These are phyloP conservation scores for Didymellaceae sp. DNA, from an alignment of 2,329 filamentous ascomycete species.

Conservation along the genomic window DNA sequence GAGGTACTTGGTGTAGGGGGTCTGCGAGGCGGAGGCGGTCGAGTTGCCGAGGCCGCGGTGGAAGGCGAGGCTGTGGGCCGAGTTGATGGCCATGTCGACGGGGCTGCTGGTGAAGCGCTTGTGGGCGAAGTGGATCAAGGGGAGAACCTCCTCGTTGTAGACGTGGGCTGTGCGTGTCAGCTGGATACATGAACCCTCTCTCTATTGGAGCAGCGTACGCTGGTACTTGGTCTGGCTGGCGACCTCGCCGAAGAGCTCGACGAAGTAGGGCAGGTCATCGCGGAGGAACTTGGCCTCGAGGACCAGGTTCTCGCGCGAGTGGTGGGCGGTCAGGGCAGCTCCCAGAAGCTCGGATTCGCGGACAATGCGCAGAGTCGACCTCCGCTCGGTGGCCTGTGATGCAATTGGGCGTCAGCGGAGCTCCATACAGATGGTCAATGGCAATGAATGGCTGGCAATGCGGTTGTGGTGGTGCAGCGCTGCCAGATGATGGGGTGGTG, in stretches of 20 bases:
- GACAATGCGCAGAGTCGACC: conserved; percentile 89
- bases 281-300: conserved; percentile 94
- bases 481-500: conserved; percentile 23
- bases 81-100: conserved; percentile 78
- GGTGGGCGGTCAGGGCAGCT: conserved; percentile 83
- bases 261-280: conserved; percentile 95
- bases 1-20: conserved; percentile 80
- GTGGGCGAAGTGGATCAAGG: conserved; percentile 78
- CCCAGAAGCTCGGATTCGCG: conserved; percentile 96
- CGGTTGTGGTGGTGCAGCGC: background rate
- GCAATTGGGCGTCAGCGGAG: conserved; percentile 17
- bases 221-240: conserved; percentile 86
- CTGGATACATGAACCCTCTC: background rate
- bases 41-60: conserved; percentile 88
- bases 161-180: conserved; percentile 71
- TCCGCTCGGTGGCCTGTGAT: conserved; percentile 77
- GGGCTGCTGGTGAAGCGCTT: conserved; percentile 69
- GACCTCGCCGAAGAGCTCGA: conserved; percentile 93
- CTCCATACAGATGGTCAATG: background rate
- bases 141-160: conserved; percentile 85
- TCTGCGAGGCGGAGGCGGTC: conserved; percentile 73
- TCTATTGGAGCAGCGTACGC: conserved; percentile 50
- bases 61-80: conserved; percentile 86
- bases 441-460: too few species aligned
- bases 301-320: conserved; percentile 92